Conservation (phyloP, 306 rosid genomes). For the Rosa chinensis region DNA sequence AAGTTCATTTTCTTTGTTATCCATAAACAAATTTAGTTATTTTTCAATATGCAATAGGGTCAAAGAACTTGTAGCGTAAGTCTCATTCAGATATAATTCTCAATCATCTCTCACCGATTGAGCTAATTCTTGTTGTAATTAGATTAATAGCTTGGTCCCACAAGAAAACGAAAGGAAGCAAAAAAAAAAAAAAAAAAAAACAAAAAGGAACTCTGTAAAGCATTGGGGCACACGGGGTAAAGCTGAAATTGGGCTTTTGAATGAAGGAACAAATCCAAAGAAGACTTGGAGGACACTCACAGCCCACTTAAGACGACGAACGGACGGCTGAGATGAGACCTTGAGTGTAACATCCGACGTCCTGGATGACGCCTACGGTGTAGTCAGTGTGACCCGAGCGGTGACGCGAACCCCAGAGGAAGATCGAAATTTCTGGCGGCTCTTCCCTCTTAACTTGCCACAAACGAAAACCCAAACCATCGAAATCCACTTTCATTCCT, state of each 20-base stretch:
- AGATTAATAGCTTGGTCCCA: too few relatives aligned
- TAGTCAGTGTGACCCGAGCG: not conserved
- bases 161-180: too few relatives aligned
- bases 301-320: not conserved
- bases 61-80: too few relatives aligned
- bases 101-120: too few relatives aligned
- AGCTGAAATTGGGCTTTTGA: not conserved
- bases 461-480: conserved; percentile 34
- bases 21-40: too few relatives aligned
- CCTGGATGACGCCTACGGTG: not conserved
- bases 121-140: too few relatives aligned
- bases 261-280: too few relatives aligned
- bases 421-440: conserved; percentile 40
- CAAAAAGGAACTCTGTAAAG: too few relatives aligned
- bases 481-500: not conserved
- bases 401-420: conserved; percentile 2
- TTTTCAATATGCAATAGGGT: too few relatives aligned
- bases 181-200: too few relatives aligned
- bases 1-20: too few relatives aligned
- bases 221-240: not conserved
- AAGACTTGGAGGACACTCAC: not conserved
- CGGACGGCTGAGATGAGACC: conserved; percentile 26
- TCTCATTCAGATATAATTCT: too few relatives aligned
- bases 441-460: conserved; percentile 34
- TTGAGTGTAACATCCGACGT: conserved; percentile 14